Conservation (phyloP, 2,329 filamentous ascomycete genomes). For the Aspergillus brasiliensis region DNA sequence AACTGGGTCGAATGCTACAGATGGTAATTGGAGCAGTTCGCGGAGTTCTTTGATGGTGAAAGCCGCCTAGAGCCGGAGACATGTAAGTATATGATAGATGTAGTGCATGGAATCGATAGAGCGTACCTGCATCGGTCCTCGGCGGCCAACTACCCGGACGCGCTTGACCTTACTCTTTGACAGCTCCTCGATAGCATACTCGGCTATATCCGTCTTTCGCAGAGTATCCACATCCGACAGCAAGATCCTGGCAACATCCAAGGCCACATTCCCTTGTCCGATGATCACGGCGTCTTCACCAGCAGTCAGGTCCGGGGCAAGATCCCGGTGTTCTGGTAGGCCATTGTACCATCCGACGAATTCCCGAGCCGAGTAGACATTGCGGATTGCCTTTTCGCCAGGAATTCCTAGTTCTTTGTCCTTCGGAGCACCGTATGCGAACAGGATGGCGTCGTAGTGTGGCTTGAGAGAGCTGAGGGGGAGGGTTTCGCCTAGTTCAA, state of each 20-base stretch:
- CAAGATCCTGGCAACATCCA: slow-evolving; percentile 89
- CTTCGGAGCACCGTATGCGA: slow-evolving; percentile 87
- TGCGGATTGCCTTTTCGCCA: slow-evolving; percentile 68
- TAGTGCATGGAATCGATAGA: not conserved
- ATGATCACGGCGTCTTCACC: slow-evolving; percentile 85
- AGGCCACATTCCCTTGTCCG: slow-evolving; percentile 92
- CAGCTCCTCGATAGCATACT: slow-evolving; percentile 75
- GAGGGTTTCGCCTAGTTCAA: slow-evolving; percentile 72
- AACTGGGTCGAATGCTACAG: slow-evolving; percentile 71
- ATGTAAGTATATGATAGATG: not conserved
- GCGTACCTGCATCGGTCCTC: slow-evolving; percentile 81
- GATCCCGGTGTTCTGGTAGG: slow-evolving; percentile 73
- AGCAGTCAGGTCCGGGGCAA: slow-evolving; percentile 71
- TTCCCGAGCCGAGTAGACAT: slow-evolving; percentile 82
- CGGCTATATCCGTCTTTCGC: slow-evolving; percentile 83
- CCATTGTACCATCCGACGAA: slow-evolving; percentile 99
- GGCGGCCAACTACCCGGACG: slow-evolving; percentile 83
- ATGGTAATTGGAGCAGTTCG: slow-evolving; percentile 77
- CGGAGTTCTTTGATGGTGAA: slow-evolving; percentile 95
- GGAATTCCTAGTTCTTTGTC: slow-evolving; percentile 78
- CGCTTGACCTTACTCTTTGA: slow-evolving; percentile 72
- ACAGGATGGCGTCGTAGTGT: slow-evolving; percentile 89
- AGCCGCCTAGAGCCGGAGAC: slow-evolving; percentile 62
- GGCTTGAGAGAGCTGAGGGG: slow-evolving; percentile 69
- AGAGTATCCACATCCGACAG: slow-evolving; percentile 74